Evolutionary conservation across 768 basidiomycete species (phyloP).

Genomic region (Nidularia sp.): DNA sequence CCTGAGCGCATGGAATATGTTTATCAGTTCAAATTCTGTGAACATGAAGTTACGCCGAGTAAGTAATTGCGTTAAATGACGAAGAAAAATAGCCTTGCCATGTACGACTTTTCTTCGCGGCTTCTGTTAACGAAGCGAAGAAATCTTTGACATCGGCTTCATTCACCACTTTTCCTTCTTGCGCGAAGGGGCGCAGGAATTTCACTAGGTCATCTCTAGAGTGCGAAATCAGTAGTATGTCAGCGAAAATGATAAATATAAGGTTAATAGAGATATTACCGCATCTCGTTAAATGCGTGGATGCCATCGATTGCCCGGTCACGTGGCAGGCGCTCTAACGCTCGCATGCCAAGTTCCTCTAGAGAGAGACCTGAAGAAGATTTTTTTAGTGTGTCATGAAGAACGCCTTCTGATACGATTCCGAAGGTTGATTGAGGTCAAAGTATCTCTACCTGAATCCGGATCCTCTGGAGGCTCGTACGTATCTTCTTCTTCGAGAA

Average conservation of each 20-base stretch:
- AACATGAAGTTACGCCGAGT: no score
- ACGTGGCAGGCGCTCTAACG: conserved; percentile 67
- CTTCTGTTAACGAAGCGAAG: conserved; percentile 51
- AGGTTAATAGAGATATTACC: conserved; percentile 44
- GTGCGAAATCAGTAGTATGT: neutral
- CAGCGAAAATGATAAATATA: neutral
- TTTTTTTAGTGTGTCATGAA: neutral
- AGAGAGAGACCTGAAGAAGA: conserved; percentile 58
- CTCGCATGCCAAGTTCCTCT: conserved; percentile 82
- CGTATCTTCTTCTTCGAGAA: conserved; percentile 76
- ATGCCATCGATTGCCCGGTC: conserved; percentile 83
- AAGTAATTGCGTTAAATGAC: no score
- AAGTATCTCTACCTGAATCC: conserved; percentile 53
- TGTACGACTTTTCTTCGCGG: conserved; percentile 18
- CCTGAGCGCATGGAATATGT: no score
- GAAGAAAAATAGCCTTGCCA: no score
- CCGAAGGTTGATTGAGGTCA: neutral
- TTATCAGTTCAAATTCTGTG: no score
- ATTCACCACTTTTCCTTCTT: conserved; percentile 69
- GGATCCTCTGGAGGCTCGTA: conserved; percentile 87
- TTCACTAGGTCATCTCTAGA: conserved; percentile 66
- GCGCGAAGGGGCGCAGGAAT: conserved; percentile 77
- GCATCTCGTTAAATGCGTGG: conserved; percentile 78
- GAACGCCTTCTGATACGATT: neutral
- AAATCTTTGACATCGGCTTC: conserved; percentile 68